These are phyloP conservation scores for Fusarium mexicanum DNA, from an alignment of 2,329 filamentous ascomycete genomes.

Conservation along the genomic window DNA sequence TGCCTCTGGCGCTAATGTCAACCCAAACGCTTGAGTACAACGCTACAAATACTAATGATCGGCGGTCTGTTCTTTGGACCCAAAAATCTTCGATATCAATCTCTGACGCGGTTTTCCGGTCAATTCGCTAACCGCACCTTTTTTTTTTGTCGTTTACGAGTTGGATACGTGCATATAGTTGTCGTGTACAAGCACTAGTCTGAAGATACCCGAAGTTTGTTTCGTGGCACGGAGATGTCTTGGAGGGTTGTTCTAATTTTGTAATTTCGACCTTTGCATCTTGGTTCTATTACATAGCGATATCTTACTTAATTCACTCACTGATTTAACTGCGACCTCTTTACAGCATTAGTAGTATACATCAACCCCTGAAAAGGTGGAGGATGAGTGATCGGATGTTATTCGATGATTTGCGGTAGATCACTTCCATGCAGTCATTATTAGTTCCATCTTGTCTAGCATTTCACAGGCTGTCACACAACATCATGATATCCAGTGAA, in stretches of 20 bases:
- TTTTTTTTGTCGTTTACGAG: background rate
- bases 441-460: too few relatives aligned
- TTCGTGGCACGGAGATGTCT: background rate
- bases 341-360: fast-evolving
- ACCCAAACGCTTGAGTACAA: background rate
- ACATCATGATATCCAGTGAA: background rate
- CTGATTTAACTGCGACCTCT: fast-evolving
- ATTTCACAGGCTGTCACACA: background rate
- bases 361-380: fast-evolving
- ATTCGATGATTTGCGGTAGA: too few relatives aligned
- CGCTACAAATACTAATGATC: fast-evolving
- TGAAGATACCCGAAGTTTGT: slow-evolving; percentile 4
- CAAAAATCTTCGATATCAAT: too few relatives aligned
- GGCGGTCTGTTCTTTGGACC: too few relatives aligned
- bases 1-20: background rate
- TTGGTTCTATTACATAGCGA: background rate
- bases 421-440: too few relatives aligned
- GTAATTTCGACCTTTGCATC: background rate
- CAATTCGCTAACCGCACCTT: fast-evolving
- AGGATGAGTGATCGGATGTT: background rate
- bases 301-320: background rate
- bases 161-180: too few relatives aligned
- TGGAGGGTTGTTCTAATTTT: background rate
- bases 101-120: background rate
- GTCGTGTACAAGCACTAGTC: background rate